Conservation (phyloP, 225 moss, liverwort and hornwort genomes). For the Rhytidiadelphus loreus region DNA sequence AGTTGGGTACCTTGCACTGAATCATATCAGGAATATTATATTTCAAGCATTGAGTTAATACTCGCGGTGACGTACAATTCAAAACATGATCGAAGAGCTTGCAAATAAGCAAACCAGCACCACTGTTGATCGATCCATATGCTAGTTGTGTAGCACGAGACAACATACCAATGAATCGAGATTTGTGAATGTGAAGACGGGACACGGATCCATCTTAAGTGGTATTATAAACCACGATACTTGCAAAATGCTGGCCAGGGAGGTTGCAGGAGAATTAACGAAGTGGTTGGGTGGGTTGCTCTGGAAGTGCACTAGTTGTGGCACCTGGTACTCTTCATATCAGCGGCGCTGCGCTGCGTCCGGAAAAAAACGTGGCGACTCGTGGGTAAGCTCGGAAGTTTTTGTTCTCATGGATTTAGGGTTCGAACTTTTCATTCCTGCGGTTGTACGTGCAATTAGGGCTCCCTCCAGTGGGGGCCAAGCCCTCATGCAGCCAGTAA, state of each 20-base stretch:
- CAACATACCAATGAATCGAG: neutral
- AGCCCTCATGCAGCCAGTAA: neutral
- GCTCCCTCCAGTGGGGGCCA: neutral
- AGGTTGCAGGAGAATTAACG: neutral
- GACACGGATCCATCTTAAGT: too few species aligned
- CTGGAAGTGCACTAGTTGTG: neutral
- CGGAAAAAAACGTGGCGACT: neutral
- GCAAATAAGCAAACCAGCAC: neutral
- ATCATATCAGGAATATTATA: too few species aligned
- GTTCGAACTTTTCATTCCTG: neutral
- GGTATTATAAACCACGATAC: neutral
- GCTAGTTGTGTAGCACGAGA: neutral
- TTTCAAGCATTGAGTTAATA: neutral
- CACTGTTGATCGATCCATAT: neutral
- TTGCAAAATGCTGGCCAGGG: neutral
- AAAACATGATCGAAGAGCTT: neutral
- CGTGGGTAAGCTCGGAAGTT: neutral
- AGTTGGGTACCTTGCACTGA: neutral
- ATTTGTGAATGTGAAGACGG: neutral
- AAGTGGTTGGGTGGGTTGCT: neutral
- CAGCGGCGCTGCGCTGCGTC: neutral
- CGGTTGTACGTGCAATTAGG: neutral
- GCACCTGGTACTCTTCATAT: too few species aligned
- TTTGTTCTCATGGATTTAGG: neutral
- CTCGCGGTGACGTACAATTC: neutral